Percentiles rank a stretch among this genome's conserved stretches.
These are phyloP conservation scores for Strigomonas oncopelti DNA, from an alignment of 208 protist species.

Conservation along the genomic window DNA sequence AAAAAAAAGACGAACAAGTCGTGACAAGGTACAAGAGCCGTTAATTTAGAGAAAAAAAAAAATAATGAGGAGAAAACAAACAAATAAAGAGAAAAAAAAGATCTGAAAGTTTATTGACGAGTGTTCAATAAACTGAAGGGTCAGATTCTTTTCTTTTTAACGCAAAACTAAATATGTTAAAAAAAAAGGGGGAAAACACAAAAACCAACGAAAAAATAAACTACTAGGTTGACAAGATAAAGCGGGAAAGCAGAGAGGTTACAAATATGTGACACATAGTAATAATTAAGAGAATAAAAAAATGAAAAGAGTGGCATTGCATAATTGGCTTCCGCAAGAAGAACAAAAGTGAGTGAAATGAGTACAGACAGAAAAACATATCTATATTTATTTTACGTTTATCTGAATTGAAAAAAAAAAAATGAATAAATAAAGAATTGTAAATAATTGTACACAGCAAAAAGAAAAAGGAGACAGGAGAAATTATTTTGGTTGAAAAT, in stretches of 20 bases:
- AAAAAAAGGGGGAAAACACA: too few species aligned
- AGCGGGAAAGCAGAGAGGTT: too few species aligned
- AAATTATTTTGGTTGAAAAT: not conserved
- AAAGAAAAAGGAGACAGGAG: slow-evolving; percentile 9
- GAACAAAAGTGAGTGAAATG: not conserved
- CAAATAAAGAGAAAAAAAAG: not conserved
- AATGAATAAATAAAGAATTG: not conserved
- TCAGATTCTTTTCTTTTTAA: not conserved
- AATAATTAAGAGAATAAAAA: too few species aligned
- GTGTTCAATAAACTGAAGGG: slow-evolving; percentile 6
- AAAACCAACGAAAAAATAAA: too few species aligned
- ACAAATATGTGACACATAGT: too few species aligned
- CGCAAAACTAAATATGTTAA: too few species aligned
- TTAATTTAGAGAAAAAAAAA: not conserved
- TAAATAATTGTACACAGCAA: not conserved
- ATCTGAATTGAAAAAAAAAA: too few species aligned
- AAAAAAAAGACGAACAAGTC: slow-evolving; percentile 1
- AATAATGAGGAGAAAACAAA: not conserved
- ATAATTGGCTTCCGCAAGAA: too few species aligned
- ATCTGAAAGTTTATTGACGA: not conserved
- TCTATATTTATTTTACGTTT: too few species aligned
- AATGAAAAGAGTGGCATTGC: too few species aligned
- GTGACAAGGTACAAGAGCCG: not conserved
- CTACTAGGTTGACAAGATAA: too few species aligned
- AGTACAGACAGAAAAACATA: too few species aligned